phyloP scores from a whole-genome alignment of 2,329 filamentous ascomycete genomes.

The Plenodomus tracheiphilus region DNA sequence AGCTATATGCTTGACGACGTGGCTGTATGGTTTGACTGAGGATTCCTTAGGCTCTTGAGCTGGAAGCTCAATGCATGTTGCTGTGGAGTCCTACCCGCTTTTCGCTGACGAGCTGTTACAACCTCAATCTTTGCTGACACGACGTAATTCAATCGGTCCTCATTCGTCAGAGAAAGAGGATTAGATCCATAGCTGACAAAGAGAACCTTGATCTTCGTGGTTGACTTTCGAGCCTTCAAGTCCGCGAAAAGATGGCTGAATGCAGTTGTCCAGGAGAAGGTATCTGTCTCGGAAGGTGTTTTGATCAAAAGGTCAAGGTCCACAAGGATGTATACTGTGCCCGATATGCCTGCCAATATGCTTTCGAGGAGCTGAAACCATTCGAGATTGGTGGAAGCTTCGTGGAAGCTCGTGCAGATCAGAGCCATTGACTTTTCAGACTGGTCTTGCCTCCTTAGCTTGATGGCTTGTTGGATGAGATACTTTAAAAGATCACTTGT shows the following conservation, averaged over 20 bases:
- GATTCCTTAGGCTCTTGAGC: background rate
- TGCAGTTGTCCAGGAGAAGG: background rate
- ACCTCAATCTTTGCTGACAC: slow-evolving; percentile 1
- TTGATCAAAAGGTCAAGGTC: slow-evolving; percentile 2
- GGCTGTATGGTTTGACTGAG: no score
- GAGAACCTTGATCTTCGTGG: slow-evolving; percentile 4
- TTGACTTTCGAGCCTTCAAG: background rate
- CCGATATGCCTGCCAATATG: background rate
- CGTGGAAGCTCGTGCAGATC: background rate
- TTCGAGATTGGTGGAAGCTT: background rate
- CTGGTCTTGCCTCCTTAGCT: background rate
- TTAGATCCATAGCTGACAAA: background rate
- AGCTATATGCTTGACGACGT: no score
- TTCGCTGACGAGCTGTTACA: slow-evolving; percentile 1
- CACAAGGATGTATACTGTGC: slow-evolving; percentile 3
- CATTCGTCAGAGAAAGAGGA: background rate
- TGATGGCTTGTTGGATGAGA: slow-evolving; percentile 4
- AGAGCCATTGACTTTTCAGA: slow-evolving; percentile 3
- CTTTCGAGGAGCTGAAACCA: slow-evolving; percentile 3
- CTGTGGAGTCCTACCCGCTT: background rate
- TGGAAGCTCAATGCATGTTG: background rate
- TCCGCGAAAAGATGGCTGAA: slow-evolving; percentile 1
- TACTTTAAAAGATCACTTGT: background rate
- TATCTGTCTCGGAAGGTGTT: background rate
- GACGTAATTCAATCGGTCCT: background rate